Evolutionary conservation across 305 asterid species (phyloP).

Genomic region (Solanum hybrid): DNA sequence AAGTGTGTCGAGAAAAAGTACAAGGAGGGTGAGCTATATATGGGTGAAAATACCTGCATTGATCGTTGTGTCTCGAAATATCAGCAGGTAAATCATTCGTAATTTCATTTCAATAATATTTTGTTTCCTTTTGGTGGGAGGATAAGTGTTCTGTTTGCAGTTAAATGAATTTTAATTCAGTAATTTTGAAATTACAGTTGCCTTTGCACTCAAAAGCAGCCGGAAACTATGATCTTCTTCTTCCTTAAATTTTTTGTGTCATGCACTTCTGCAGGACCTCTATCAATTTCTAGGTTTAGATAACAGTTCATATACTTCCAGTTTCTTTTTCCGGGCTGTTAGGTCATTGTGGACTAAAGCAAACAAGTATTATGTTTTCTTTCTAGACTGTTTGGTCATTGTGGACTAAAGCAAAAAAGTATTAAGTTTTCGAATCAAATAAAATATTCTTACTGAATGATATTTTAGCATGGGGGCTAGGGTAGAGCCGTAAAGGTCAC

Average conservation of each 20-base stretch:
- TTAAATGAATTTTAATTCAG: neutral
- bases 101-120: neutral
- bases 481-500: neutral
- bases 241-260: neutral
- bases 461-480: neutral
- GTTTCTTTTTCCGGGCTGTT: neutral
- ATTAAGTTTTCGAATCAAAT: neutral
- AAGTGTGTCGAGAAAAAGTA: constrained; percentile 44
- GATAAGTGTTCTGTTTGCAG: neutral
- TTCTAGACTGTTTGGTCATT: neutral
- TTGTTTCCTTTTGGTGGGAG: neutral
- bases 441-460: neutral
- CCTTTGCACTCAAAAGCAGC: neutral
- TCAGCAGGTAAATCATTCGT: constrained; percentile 27
- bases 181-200: neutral
- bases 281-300: neutral
- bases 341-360: neutral
- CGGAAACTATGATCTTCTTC: neutral
- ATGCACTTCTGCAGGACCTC: neutral
- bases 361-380: neutral
- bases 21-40: constrained; percentile 29
- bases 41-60: constrained; percentile 45
- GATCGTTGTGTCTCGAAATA: constrained; percentile 48
- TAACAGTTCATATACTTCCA: neutral
- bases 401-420: neutral